phyloP scores from a whole-genome alignment of 176 grass and related monocot species.

The Dendrocalamus sinicus region DNA sequence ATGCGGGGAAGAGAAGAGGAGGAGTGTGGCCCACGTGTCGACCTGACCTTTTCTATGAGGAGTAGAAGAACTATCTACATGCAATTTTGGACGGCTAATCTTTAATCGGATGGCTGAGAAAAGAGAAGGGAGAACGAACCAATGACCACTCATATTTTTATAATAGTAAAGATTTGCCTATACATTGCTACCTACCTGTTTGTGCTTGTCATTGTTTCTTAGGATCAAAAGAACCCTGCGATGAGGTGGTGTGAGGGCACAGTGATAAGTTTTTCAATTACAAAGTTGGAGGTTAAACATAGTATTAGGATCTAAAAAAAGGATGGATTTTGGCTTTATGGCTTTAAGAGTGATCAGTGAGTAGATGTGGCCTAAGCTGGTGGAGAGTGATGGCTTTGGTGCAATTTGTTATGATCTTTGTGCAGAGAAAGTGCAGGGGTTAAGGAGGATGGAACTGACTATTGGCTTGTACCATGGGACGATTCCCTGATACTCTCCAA shows the following conservation, averaged over 20 bases:
- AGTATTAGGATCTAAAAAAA: constrained; percentile 39
- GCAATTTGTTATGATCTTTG: constrained; percentile 37
- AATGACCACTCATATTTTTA: too few relatives aligned
- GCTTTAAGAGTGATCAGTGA: constrained; percentile 32
- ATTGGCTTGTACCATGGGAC: constrained; percentile 46
- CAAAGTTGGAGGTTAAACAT: constrained; percentile 37
- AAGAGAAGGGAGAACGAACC: too few relatives aligned
- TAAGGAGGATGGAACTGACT: constrained; percentile 34
- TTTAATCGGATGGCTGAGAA: too few relatives aligned
- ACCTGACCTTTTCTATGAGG: too few relatives aligned
- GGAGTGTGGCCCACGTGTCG: too few relatives aligned
- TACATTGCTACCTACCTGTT: background rate
- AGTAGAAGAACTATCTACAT: too few relatives aligned
- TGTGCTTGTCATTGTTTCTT: constrained; percentile 2
- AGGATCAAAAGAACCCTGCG: constrained; percentile 22
- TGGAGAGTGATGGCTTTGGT: constrained; percentile 21
- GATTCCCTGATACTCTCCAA: constrained; percentile 38
- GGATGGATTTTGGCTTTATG: constrained; percentile 38
- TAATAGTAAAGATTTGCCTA: too few relatives aligned
- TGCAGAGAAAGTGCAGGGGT: constrained; percentile 13
- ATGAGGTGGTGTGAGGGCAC: background rate
- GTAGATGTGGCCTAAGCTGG: constrained; percentile 48
- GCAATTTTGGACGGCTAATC: too few relatives aligned
- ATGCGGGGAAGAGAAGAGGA: too few relatives aligned
- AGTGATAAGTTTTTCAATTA: constrained; percentile 38